Base-by-base conservation (phyloP, 2,329 filamentous ascomycete species). In the Juglanconis oblonga region DNA sequence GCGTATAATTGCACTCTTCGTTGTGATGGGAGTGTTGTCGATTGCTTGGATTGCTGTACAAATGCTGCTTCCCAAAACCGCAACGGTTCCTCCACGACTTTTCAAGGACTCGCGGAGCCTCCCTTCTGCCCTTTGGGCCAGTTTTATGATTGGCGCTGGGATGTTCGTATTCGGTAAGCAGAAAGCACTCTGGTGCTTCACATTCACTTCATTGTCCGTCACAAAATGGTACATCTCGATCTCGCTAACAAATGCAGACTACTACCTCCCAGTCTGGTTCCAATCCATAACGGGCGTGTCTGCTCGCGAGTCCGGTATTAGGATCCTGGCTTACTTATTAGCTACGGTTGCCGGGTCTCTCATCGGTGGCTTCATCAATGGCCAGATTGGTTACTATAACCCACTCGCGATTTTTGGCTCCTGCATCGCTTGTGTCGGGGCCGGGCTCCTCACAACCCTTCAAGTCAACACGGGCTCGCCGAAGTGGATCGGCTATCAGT, bases 31-130 rank as follows among this genome's bases (percentile, higher is more conserved):
- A 13, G 61, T 71, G 3, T 64, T 72, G 11, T 60, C 69, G 5
- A 35, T 58, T 17, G 47, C 55, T 5, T 74, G 74, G 29, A 61
- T 69, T 32, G 64, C 48, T 8, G 63, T 73, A 8, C 79, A 82
- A 66, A 59, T 77, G 63, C 74, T 73, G 71, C 69, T 76, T 57
- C 70, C 69, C 3, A 76, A 81, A 9, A 67, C 65, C n/a, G 79
- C 78, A n/a, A 82, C 78, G 0, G 68, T 83, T 24, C 80, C 80
- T 1, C 76, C 75, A 2, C 75, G 78, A 10, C 70, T 83, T 56
- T 71, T 82, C 64, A 74, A 72, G 66, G 69, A 79, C 17, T 24
- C 17, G 48, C 74, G 79, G 17, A 76, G 74, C 50, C 70, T 80
- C 40, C 57, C 76, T 33, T 66, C 67, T 1, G 72, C 75, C 49